Conservation (phyloP, 1,284 basidiomycete species). For the Irpex lacteus region DNA sequence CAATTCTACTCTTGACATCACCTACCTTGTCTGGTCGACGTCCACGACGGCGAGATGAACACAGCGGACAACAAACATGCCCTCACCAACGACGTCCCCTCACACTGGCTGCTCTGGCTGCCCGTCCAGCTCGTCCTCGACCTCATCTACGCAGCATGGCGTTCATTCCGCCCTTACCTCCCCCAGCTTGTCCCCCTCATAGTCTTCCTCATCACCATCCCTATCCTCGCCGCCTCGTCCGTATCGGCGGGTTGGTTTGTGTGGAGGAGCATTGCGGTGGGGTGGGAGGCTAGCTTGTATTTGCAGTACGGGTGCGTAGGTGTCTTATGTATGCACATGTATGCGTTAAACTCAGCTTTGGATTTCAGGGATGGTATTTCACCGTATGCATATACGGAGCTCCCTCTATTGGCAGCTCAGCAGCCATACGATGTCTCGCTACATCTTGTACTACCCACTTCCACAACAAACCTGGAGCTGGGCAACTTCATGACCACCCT, state of each 20-base stretch:
- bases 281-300: conserved; percentile 64
- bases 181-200: conserved; percentile 59
- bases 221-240: conserved; percentile 57
- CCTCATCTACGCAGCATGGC: not conserved
- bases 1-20: no score
- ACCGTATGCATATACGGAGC: conserved; percentile 55
- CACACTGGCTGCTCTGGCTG: not conserved
- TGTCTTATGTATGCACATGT: not conserved
- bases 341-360: not conserved
- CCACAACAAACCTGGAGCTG: conserved; percentile 63
- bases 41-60: not conserved
- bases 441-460: conserved; percentile 61
- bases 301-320: conserved; percentile 71
- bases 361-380: conserved; percentile 51
- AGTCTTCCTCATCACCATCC: conserved; percentile 59
- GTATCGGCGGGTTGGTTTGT: conserved; percentile 65
- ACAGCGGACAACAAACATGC: not conserved
- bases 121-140: not conserved
- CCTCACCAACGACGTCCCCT: not conserved
- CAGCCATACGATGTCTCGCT: conserved; percentile 74
- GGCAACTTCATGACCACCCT: conserved; percentile 80
- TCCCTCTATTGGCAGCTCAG: conserved; percentile 49
- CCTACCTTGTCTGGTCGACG: no score
- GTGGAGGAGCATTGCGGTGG: conserved; percentile 64
- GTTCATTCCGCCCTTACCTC: conserved; percentile 42